Base-by-base conservation (phyloP, 2,329 filamentous ascomycete genomes). In the Alternaria sp. region DNA sequence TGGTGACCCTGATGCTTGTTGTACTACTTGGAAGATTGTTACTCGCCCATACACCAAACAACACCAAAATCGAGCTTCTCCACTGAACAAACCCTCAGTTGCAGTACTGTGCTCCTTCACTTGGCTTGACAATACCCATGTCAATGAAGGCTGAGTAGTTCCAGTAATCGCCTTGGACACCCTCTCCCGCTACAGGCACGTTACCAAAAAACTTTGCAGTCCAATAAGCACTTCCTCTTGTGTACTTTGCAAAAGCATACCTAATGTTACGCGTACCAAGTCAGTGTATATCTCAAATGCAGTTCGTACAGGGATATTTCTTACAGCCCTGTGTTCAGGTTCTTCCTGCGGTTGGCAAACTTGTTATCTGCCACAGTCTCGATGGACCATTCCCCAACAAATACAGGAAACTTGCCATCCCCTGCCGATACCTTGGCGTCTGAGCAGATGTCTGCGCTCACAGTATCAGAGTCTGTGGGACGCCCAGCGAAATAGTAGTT, bases 401-500 rank as follows among this genome's bases (percentile, higher is more conserved):
- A 24, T n/a, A 49, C 34, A 28, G 44, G 26, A 30, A 30, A 49
- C 36, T 41, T 14, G 4, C 26, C 18, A 24, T 28, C 26, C 7
- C 26, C 20, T 32, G 18, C 16, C 14, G 36, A 34, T 9, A 16
- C n/a, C 14, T 32, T 42, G 12, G 34, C 22, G 9, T 44, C 22
- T 4, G 30, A 41, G 22, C 20, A 46, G 4, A 46, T 54, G 14
- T 24, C 36, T 42, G 26, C 64, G 5, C 60, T 56, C 26, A 47
- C 34, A 8, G 44, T 67, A 26, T 65, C 57, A 2, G 58, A 62
- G 44, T 69, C 60, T 6, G 51, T 62, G 4, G 54, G 56, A 4
- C 56, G 54, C 1, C 62, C 65, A 20, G 68, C 69, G 34, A 72
- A 72, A 39, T 70, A 73, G 61, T 73, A 73, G 42, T 65, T 64